Evolutionary conservation across 345 rosid genomes (phyloP), one percentile per base, ranked within the genome.

Genomic region (Arabis hirsuta): DNA sequence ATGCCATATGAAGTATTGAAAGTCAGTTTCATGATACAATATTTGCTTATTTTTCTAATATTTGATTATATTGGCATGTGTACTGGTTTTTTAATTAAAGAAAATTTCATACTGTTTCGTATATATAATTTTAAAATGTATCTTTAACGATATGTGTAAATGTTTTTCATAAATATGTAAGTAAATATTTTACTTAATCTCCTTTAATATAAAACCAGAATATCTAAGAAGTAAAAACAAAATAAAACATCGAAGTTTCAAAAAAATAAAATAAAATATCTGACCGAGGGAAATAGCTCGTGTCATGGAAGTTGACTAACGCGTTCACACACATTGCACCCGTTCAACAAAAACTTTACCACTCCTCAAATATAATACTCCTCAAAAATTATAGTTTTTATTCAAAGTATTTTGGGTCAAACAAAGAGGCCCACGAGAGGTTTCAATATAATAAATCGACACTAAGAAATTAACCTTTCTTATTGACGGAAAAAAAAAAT

Each of bases 341-440:
- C 29, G 44, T 57, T 57, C 62, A 38, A 19, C 62, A 16, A 16
- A 57, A 9, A 34, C 13, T 57, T 36, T 14, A 57, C 10, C 39
- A 11, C 2, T 47, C 36, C 22, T 31, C 44, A 58, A 36, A 38
- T 38, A 36, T 57, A 57, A 2, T 51, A 24, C 22, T 13, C 2
- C 24, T 22, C 0, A 16, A 16, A 16, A 16, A 16, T 16, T 16
- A 16, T 16, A 56, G 16, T 52, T 27, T 58, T 11, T 20, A 13
- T 50, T 48, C 67, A 65, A 57, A 66, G 66, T 53, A 38, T 7
- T 41, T 2, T 22, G 60, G 54, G 76, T 72, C 76, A 62, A 71
- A 53, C 20, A 72, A 52, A 19, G 62, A 62, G 62, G 76, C 76
- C 12, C 31, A 32, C 22, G 22, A 42, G 45, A 71, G 3, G 7